A percentile compares a stretch with the other conserved stretches of the same genome.
Evolutionary conservation across 345 rosid species (phyloP).

Genomic region (Eucalyptus globulus): DNA sequence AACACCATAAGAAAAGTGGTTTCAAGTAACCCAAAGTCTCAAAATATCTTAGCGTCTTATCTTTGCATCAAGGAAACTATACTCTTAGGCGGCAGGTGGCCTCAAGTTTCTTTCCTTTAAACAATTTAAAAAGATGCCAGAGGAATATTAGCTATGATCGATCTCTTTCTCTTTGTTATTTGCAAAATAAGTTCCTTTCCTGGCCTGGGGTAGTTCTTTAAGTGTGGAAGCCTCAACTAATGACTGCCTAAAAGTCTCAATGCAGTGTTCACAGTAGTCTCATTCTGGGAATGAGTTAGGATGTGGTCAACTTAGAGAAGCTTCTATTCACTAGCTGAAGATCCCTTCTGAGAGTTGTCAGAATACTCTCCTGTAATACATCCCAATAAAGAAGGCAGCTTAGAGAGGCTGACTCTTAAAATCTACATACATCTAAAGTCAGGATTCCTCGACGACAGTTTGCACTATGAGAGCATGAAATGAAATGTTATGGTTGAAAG

Average conservation of each 20-base stretch:
- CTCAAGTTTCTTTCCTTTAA: background rate
- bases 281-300: background rate
- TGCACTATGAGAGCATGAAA: background rate
- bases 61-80: background rate
- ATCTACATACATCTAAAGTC: background rate
- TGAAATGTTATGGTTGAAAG: background rate
- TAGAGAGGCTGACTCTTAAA: background rate
- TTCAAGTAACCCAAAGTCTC: background rate
- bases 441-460: background rate
- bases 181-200: background rate
- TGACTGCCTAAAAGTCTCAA: background rate
- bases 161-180: background rate
- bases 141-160: background rate
- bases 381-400: background rate
- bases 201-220: background rate
- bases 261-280: background rate
- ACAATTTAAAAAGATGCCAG: background rate
- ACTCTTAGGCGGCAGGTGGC: background rate
- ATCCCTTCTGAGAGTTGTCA: background rate
- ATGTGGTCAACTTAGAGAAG: background rate
- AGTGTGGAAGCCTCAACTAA: background rate
- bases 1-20: background rate
- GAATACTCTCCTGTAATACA: background rate
- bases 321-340: background rate
- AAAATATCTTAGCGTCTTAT: background rate